Base-by-base conservation (phyloP, 768 basidiomycete species). In the Pleurotus platypus region DNA sequence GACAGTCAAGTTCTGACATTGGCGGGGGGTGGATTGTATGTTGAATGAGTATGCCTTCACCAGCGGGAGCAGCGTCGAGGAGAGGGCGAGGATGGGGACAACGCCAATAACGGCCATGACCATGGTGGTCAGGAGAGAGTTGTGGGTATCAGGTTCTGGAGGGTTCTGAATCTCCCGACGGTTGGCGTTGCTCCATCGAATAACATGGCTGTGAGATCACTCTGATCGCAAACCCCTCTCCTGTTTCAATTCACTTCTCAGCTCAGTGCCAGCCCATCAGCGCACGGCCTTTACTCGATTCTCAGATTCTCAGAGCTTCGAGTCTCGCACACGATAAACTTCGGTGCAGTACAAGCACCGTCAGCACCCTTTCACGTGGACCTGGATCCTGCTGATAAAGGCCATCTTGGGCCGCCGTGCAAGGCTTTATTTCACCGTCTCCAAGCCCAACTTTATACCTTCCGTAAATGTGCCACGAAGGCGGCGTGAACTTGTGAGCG, bases 1-100 rank as follows among this genome's bases (percentile, higher is more conserved):
- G 20, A 92, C 69, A 42, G 82, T 79, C 42, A 91, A 76, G 61
- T 84, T 81, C 42, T 74, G 67, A 69, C 90, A 93, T 72, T 92
- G 90, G 56, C 77, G 67, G 0, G 90, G 87, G 20, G 78, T 59
- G 27, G 63, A 58, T 18, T 70, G 59, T 65, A 82, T 80, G 27
- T 66, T 66, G 79, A 80, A 83, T 18, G 75, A 67, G 63, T 75
- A 83, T 4, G 78, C 78, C 18, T 64, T 49, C 9, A 67, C 65
- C 55, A 69, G 57, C 15, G 68, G 51, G 20, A 73, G 71, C 9
- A 71, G 57, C 13, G 65, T 49, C 46, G 49, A 58, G 26, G 67
- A 58, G 40, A 70, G 62, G 35, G 73, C 63, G 22, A 64, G 46
- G 54, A 63, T 45, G 43, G 64, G 53, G 18, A 70, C 56, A 57